Evolutionary conservation across 306 rosid species (phyloP), one percentile per base, ranked within the genome.

Genomic region (Comarum palustre): DNA sequence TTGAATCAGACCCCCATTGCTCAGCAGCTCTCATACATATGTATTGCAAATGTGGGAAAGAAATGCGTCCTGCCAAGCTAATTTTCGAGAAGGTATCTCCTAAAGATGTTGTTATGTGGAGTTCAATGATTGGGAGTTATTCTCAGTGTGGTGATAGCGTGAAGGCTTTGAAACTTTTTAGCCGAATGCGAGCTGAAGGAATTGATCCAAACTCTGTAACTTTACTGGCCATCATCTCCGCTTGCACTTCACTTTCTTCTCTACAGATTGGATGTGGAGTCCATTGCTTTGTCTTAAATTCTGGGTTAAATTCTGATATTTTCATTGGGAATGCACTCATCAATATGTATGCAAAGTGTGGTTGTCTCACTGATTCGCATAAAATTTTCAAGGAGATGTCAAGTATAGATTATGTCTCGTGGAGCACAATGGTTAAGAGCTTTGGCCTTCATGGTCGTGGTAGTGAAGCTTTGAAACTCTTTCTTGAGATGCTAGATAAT

Each of bases 31-130:
- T 90, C 29, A 71, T 87, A 69, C 72, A 86, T 69, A 77, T 84
- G 90, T 87, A 86, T 64, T 71, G 86, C 63, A 80, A 82, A 62
- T 31, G 71, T 54, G 78, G 76, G 72, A 79, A 84, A 24, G 75
- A 81, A 19, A 41, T 84, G 41, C 85, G 47, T 78, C 34, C 80
- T 75, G 85, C 92, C 17, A 71, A 82, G 75, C 52, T 66, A 11
- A 76, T 87, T 57, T 90, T 90, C 48, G 72, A 84, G 77, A 75
- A 82, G 78, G 80, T 78, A 6, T 66, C 73, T 58, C 68, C 60
- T 68, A 86, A 66, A 67, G 96, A 87, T 82, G 92, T 87, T 76
- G 90, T 90, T 69, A 69, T 84, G 61, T 90, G 96, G 96, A 87
- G 84, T 82, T 79, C 78, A 36, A 75, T 87, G 70, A 86, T 90